Base-by-base conservation (phyloP, 2,329 filamentous ascomycete species). In the Pestalotiopsis sp. region DNA sequence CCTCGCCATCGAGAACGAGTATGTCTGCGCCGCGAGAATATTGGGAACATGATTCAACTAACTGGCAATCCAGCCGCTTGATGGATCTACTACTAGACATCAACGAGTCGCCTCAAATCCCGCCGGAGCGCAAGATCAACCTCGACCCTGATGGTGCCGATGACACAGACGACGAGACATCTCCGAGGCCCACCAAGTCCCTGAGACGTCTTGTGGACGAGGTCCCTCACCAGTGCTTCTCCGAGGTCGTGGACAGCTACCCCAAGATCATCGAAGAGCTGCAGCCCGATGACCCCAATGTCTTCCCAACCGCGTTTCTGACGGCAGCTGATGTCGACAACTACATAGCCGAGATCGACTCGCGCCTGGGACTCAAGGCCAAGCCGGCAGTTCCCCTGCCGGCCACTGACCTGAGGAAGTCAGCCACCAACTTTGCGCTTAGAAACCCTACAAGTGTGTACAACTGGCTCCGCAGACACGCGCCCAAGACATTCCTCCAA, bases 1-100 rank as follows among this genome's bases (percentile, higher is more conserved):
- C 66, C 87, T 99, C 70, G 92, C 94, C 68, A 90, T 97, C 75
- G 92, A 98, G 82, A 97, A 97, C 75, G 95, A 98, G 95, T 97
- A 87, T 76, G 91, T 81, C 58, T 57, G 41, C 45, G 62, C 60
- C 23, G n/a, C 65, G 25, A 25, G 20, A 49, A 60, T 41, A 38
- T 4, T 66, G 69, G 72, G 64, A 61, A 71, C 57, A 72, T 71
- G 67, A 31, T 45, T 56, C 23, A 52, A 12, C 69, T 66, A 23
- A 45, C 64, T 73, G 72, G 20, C n/a, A 56, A 14, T 38, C 56
- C 59, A 98, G 95, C 80, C 94, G 95, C 79, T 83, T 98, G 41
- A 89, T 98, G 66, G 95, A 98, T 75, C 83, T 98, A 12, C 89
- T 98, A 41, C 86, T 97, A 70, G 95, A 98, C 77, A 88, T 98